Evolutionary conservation across 1,284 basidiomycete species (phyloP).

Genomic region (Leccinum cinnamomeum): DNA sequence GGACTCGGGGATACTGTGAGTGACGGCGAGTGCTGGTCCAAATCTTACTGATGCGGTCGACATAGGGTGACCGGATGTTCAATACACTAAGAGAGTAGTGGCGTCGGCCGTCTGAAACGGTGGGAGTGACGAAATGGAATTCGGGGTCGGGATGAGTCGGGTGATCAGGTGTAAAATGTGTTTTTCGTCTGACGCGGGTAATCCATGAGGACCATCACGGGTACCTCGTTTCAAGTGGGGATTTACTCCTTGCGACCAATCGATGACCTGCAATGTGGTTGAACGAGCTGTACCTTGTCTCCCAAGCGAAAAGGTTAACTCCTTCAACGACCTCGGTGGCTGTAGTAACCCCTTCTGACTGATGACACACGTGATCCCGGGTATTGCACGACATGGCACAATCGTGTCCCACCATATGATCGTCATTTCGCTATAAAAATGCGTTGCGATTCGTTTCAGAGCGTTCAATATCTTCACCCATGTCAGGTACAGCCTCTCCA

Average conservation of each 20-base stretch:
- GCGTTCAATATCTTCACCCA: constrained; percentile 1
- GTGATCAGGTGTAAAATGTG: background rate
- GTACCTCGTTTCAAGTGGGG: background rate
- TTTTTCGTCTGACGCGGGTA: background rate
- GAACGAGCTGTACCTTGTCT: background rate
- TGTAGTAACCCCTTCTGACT: constrained; percentile 6
- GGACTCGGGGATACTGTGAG: constrained; percentile 88
- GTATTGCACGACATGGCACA: constrained; percentile 30
- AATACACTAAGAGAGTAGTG: constrained; percentile 49
- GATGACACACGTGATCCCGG: constrained; percentile 29
- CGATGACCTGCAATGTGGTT: background rate
- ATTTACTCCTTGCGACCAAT: background rate
- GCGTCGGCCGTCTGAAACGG: background rate
- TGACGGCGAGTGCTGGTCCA: constrained; percentile 10
- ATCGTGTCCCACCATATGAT: constrained; percentile 26
- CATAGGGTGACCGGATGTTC: constrained; percentile 65
- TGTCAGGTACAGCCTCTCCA: constrained; percentile 17
- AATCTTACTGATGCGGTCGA: background rate
- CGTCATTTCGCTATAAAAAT: background rate
- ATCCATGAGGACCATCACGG: background rate
- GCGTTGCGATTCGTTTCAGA: background rate
- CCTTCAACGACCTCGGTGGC: background rate
- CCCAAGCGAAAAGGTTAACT: background rate
- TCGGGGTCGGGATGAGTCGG: background rate
- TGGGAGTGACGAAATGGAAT: constrained; percentile 6